Evolutionary conservation across 2,329 filamentous ascomycete species (phyloP).

Genomic region (Pseudogymnoascus sp.): DNA sequence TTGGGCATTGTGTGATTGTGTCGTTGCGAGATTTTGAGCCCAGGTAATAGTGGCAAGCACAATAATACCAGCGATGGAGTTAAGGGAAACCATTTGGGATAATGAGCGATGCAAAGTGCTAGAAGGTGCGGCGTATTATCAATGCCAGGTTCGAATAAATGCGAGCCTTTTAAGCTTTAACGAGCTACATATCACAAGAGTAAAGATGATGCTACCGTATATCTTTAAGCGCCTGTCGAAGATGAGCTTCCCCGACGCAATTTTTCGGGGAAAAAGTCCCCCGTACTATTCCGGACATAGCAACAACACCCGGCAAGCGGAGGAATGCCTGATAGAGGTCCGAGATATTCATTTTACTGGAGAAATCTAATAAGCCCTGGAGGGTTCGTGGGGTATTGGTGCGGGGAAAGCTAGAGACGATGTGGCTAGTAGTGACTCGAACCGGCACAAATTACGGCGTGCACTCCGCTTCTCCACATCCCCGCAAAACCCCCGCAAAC

Average conservation of each 20-base stretch:
- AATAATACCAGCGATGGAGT: neutral
- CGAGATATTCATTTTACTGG: neutral
- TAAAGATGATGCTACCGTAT: neutral
- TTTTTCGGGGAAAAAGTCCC: neutral
- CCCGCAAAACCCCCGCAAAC: neutral
- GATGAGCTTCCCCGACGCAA: too few species aligned
- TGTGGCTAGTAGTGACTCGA: neutral
- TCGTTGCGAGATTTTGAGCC: neutral
- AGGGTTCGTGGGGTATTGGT: neutral
- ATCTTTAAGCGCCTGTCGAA: neutral
- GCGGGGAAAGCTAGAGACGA: neutral
- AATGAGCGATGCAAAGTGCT: neutral
- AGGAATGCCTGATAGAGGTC: neutral
- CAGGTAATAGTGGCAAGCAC: neutral
- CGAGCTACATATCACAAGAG: neutral
- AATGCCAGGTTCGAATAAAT: neutral
- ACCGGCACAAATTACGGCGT: neutral
- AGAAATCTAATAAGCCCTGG: neutral
- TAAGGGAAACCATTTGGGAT: neutral
- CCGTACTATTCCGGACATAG: neutral
- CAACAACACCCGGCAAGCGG: neutral
- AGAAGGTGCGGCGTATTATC: neutral
- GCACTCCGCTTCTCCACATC: neutral
- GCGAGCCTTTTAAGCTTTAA: neutral
- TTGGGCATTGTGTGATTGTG: neutral